Percentiles rank a stretch among this genome's conserved stretches.
Conservation (phyloP, 495 filamentous ascomycete genomes). For the Tuber aestivum region DNA sequence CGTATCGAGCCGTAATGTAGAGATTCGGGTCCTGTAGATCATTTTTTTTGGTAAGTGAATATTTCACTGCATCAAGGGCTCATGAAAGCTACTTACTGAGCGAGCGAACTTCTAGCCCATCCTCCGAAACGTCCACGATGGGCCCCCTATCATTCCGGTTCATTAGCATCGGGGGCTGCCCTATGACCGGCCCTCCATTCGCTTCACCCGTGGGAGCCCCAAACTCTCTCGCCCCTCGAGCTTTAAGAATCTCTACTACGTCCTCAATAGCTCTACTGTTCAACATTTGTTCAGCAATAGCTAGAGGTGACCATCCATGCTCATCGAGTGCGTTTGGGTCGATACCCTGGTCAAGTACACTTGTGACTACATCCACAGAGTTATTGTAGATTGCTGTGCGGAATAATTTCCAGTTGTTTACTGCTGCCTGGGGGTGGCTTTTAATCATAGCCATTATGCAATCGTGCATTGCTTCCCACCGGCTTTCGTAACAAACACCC, state of each 20-base stretch:
- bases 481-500: background rate
- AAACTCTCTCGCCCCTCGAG: background rate
- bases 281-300: conserved; percentile 13
- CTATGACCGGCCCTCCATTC: background rate
- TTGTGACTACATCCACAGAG: conserved; percentile 9
- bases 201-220: background rate
- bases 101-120: conserved; percentile 7
- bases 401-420: background rate
- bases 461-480: background rate
- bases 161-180: conserved; percentile 11
- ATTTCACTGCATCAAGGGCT: background rate
- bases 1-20: background rate
- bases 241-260: conserved; percentile 13
- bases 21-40: background rate
- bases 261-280: background rate
- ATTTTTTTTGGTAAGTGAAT: background rate
- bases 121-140: conserved; percentile 6
- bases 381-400: conserved; percentile 1
- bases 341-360: conserved; percentile 12
- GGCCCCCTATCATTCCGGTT: background rate
- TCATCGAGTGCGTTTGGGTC: conserved; percentile 16
- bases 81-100: background rate
- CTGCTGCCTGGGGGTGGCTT: background rate
- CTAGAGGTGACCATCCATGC: conserved; percentile 20
- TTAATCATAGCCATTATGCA: conserved; percentile 13